These are phyloP conservation scores for Suhomyces wounanorum DNA, from an alignment of 1,139 yeast species.

Conservation along the genomic window DNA sequence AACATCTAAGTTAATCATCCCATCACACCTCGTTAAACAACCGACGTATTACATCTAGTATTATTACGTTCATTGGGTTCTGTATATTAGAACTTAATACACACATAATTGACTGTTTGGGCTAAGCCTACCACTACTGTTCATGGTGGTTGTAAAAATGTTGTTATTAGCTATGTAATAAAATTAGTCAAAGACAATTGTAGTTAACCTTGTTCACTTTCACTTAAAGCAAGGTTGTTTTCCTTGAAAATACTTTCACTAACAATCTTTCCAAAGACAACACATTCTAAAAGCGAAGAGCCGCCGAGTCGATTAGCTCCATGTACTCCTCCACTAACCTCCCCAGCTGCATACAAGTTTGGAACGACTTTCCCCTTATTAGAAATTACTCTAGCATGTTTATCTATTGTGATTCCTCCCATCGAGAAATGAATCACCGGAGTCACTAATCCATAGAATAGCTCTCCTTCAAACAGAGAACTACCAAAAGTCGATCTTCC, in stretches of 20 bases:
- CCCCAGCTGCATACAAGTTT: conserved; percentile 40
- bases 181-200: neutral
- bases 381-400: conserved; percentile 27
- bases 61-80: conserved; percentile 14
- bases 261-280: conserved; percentile 36
- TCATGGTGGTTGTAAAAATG: conserved; percentile 1
- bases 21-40: conserved; percentile 12
- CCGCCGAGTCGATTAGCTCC: conserved; percentile 44
- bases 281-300: conserved; percentile 41
- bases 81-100: conserved; percentile 15
- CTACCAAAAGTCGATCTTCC: conserved; percentile 27
- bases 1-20: conserved; percentile 70
- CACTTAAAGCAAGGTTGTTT: neutral
- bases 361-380: conserved; percentile 20
- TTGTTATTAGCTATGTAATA: neutral
- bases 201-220: conserved; percentile 3
- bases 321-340: conserved; percentile 43
- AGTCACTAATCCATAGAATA: conserved; percentile 37
- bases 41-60: conserved; percentile 13
- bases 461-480: conserved; percentile 8
- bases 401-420: conserved; percentile 41
- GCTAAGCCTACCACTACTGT: neutral
- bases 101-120: conserved; percentile 12
- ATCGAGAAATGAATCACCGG: conserved; percentile 44
- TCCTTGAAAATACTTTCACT: conserved; percentile 13